A percentile compares a stretch with the other conserved stretches of the same genome.
Evolutionary conservation across 805 yeast genomes (phyloP).

Genomic region (Sugiyamaella boreocaroliniensis): DNA sequence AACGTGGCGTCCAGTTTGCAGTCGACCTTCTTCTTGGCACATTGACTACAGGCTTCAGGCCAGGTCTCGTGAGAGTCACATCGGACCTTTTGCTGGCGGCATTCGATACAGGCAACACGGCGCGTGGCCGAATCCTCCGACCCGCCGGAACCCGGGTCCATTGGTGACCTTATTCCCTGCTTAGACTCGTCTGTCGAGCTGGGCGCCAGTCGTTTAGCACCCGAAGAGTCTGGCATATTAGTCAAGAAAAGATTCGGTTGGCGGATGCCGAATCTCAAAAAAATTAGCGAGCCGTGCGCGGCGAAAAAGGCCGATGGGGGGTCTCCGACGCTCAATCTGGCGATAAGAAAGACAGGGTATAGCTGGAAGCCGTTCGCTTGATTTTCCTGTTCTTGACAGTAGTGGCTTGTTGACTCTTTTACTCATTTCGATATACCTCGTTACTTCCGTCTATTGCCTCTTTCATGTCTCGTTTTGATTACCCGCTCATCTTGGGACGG

Average conservation of each 20-base stretch:
- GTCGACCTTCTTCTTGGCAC: constrained; percentile 57
- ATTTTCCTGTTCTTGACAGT: too few species aligned
- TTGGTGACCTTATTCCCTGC: background rate
- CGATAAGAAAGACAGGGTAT: too few species aligned
- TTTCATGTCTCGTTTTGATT: background rate
- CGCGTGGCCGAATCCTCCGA: constrained; percentile 28
- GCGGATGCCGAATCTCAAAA: background rate
- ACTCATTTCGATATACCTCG: too few species aligned
- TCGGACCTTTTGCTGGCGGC: constrained; percentile 79
- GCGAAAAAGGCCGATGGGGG: too few species aligned
- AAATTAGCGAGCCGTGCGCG: background rate
- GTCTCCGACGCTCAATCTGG: too few species aligned
- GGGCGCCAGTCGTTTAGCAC: too few species aligned
- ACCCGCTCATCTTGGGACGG: too few species aligned
- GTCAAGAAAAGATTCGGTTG: background rate
- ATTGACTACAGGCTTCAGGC: constrained; percentile 79
- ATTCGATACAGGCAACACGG: constrained; percentile 87
- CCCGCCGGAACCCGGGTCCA: constrained; percentile 5
- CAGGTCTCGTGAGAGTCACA: constrained; percentile 77
- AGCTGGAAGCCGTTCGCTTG: too few species aligned
- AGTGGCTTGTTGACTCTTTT: too few species aligned
- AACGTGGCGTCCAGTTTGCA: constrained; percentile 77
- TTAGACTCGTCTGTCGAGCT: too few species aligned
- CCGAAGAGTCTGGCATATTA: too few species aligned
- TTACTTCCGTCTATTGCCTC: background rate